These are phyloP conservation scores for Rhytidhysteron rufulum DNA, from an alignment of 2,329 filamentous ascomycete genomes.

Conservation along the genomic window DNA sequence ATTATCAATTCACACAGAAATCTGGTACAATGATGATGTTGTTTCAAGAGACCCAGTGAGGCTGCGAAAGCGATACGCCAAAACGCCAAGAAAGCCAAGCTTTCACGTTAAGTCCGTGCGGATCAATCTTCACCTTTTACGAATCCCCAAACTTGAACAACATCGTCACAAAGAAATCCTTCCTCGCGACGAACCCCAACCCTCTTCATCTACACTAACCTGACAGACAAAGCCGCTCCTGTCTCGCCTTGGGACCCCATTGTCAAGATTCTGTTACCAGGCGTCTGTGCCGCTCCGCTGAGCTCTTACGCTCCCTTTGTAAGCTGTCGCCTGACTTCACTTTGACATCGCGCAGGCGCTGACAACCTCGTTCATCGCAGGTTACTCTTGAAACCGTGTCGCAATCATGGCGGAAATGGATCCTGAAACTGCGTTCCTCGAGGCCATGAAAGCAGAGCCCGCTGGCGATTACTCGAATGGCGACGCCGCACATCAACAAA, in stretches of 20 bases:
- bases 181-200: too few relatives aligned
- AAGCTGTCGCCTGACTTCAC: slow-evolving; percentile 2
- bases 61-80: background rate
- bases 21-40: too few relatives aligned
- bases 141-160: too few relatives aligned
- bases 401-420: slow-evolving; percentile 50
- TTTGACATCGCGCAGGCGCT: slow-evolving; percentile 4
- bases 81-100: background rate
- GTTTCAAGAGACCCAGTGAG: background rate
- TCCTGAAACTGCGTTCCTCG: slow-evolving; percentile 51
- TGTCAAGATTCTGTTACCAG: too few relatives aligned
- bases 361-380: slow-evolving; percentile 12
- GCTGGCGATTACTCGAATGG: slow-evolving; percentile 32
- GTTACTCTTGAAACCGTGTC: slow-evolving; percentile 5
- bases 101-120: background rate
- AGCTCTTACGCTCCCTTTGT: slow-evolving; percentile 2
- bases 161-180: slow-evolving; percentile 5
- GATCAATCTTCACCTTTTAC: slow-evolving; percentile 2
- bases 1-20: too few relatives aligned
- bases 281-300: slow-evolving; percentile 1
- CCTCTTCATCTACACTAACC: slow-evolving; percentile 5
- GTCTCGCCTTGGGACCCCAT: too few relatives aligned
- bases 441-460: slow-evolving; percentile 44
- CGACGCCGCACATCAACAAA: slow-evolving; percentile 47
- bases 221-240: slow-evolving; percentile 10